A percentile compares a stretch with the other conserved stretches of the same genome.
Conservation (phyloP, 345 rosid genomes). For the Camelina sativa region DNA sequence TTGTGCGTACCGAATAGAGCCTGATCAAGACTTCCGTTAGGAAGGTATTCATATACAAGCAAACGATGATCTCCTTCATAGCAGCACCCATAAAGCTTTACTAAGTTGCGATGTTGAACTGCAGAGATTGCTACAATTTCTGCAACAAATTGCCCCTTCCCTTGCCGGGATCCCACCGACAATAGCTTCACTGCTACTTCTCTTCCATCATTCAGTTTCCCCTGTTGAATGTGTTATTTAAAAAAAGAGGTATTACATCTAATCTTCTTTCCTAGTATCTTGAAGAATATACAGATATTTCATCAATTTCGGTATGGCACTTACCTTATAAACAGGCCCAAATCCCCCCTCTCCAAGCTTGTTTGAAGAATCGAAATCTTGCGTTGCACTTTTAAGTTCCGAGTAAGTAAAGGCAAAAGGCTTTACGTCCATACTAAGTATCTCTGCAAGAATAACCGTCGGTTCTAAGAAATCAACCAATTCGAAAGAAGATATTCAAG, state of each 20-base stretch:
- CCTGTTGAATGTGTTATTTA: slow-evolving; percentile 22
- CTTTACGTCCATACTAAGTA: slow-evolving; percentile 51
- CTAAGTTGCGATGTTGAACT: slow-evolving; percentile 43
- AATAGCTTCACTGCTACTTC: slow-evolving; percentile 62
- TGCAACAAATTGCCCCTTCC: slow-evolving; percentile 63
- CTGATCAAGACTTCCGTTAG: slow-evolving; percentile 38
- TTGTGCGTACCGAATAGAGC: slow-evolving; percentile 34
- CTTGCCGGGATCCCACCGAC: slow-evolving; percentile 62
- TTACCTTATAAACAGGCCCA: slow-evolving; percentile 73
- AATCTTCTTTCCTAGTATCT: not conserved
- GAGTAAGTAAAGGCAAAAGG: slow-evolving; percentile 61
- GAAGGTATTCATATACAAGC: slow-evolving; percentile 48
- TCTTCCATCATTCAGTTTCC: slow-evolving; percentile 41
- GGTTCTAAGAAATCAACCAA: not conserved
- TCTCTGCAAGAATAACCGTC: slow-evolving; percentile 43
- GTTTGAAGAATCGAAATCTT: slow-evolving; percentile 58
- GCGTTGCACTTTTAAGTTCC: slow-evolving; percentile 63
- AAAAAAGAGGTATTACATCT: not conserved
- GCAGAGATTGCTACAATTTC: slow-evolving; percentile 57
- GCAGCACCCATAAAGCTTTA: slow-evolving; percentile 44
- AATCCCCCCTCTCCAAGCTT: slow-evolving; percentile 83
- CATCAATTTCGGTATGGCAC: not conserved
- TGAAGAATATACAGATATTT: not conserved
- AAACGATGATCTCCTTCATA: slow-evolving; percentile 43
- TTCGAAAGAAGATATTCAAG: slow-evolving; percentile 13